Conservation (phyloP, 2,329 filamentous ascomycete species). For the Akanthomyces uredinophilus region DNA sequence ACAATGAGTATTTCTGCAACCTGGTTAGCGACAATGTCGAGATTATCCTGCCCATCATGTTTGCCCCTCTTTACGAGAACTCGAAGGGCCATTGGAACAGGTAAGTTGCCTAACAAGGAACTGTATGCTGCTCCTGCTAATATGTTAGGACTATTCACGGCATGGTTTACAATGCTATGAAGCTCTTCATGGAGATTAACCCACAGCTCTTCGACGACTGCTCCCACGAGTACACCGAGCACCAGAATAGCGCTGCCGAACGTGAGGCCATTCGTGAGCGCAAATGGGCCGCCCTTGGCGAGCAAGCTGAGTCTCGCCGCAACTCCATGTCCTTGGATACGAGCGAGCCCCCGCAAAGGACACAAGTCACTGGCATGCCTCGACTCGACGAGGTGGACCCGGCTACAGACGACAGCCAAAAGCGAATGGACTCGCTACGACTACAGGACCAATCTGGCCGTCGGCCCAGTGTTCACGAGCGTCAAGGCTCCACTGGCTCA, state of each 20-base stretch:
- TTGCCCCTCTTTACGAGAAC: constrained; percentile 95
- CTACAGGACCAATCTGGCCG: constrained; percentile 72
- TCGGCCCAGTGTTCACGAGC: constrained; percentile 50
- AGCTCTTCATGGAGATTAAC: constrained; percentile 99
- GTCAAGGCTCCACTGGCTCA: constrained; percentile 55
- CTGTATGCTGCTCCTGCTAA: constrained; percentile 28
- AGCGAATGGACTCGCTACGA: constrained; percentile 83
- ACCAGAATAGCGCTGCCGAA: constrained; percentile 86
- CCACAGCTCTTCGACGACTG: constrained; percentile 98
- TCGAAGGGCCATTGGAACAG: constrained; percentile 99
- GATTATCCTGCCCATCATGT: constrained; percentile 98
- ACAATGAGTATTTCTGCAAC: constrained; percentile 99
- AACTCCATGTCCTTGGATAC: constrained; percentile 28
- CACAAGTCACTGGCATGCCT: constrained; percentile 39
- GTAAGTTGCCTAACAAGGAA: constrained; percentile 44
- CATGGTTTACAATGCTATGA: constrained; percentile 99
- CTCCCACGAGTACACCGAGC: constrained; percentile 95
- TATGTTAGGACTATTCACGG: constrained; percentile 83
- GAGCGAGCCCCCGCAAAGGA: constrained; percentile 29
- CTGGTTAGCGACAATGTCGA: constrained; percentile 98
- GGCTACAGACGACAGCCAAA: constrained; percentile 75
- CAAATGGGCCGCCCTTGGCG: constrained; percentile 82
- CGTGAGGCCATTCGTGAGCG: constrained; percentile 75
- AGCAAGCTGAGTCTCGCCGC: constrained; percentile 70
- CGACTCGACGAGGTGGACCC: constrained; percentile 72